Evolutionary conservation across 805 yeast species (phyloP).

Genomic region (Sugiyamaella qingdaonensis): DNA sequence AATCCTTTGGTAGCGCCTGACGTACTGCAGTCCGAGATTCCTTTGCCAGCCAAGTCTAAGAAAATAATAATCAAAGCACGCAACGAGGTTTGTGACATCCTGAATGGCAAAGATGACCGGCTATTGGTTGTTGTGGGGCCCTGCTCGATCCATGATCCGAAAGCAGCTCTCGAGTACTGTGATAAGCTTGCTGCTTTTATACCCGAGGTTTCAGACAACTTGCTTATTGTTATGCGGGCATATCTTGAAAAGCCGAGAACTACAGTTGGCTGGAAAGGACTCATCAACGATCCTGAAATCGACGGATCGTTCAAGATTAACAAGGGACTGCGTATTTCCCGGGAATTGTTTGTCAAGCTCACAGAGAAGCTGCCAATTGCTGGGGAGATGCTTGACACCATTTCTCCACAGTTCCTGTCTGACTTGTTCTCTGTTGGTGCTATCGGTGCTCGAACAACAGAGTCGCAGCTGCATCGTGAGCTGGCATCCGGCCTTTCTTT

Average conservation of each 20-base stretch:
- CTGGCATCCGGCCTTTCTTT: slow-evolving; percentile 93
- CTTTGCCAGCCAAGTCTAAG: slow-evolving; percentile 56
- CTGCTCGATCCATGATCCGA: slow-evolving; percentile 93
- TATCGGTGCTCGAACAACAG: slow-evolving; percentile 98
- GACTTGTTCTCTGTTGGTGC: slow-evolving; percentile 96
- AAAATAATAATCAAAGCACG: slow-evolving; percentile 71
- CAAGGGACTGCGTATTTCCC: slow-evolving; percentile 85
- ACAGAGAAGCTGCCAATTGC: slow-evolving; percentile 89
- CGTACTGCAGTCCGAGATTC: slow-evolving; percentile 79
- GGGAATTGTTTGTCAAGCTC: slow-evolving; percentile 79
- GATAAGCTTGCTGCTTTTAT: slow-evolving; percentile 54
- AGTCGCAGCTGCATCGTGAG: slow-evolving; percentile 95
- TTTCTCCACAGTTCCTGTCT: slow-evolving; percentile 91
- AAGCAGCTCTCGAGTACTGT: slow-evolving; percentile 88
- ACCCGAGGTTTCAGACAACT: slow-evolving; percentile 64
- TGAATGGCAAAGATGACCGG: slow-evolving; percentile 82
- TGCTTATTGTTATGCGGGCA: slow-evolving; percentile 92
- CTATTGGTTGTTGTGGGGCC: slow-evolving; percentile 91
- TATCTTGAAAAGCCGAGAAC: slow-evolving; percentile 98
- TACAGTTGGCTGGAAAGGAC: slow-evolving; percentile 98
- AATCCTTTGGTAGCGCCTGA: slow-evolving; percentile 96
- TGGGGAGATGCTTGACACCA: slow-evolving; percentile 96
- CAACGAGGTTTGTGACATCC: slow-evolving; percentile 63
- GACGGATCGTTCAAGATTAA: slow-evolving; percentile 90
- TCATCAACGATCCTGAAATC: slow-evolving; percentile 94